These are phyloP conservation scores for Fusarium sp. DNA, from an alignment of 2,329 filamentous ascomycete genomes.

Conservation along the genomic window DNA sequence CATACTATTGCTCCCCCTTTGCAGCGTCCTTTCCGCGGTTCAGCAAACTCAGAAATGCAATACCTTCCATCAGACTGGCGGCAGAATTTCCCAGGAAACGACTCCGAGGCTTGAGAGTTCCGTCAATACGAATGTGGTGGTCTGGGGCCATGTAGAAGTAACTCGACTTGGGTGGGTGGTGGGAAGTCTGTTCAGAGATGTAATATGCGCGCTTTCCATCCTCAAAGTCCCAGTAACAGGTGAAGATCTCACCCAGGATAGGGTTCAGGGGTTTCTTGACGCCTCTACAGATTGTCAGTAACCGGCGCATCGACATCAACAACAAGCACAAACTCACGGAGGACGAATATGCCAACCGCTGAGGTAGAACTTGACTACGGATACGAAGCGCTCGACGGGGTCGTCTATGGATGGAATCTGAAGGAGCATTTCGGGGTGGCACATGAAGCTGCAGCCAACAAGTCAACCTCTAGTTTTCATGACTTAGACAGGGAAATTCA, in stretches of 20 bases:
- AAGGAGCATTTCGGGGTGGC: conserved; percentile 94
- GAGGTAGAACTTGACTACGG: conserved; percentile 97
- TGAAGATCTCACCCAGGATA: conserved; percentile 93
- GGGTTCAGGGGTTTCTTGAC: conserved; percentile 99
- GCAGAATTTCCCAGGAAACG: conserved; percentile 97
- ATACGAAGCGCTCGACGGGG: conserved; percentile 87
- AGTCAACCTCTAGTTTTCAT: conserved; percentile 12
- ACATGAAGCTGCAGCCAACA: conserved; percentile 83
- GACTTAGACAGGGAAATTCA: conserved; percentile 50
- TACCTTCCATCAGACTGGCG: conserved; percentile 97
- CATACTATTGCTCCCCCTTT: conserved; percentile 87
- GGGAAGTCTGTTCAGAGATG: conserved; percentile 96
- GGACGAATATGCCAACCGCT: conserved; percentile 99
- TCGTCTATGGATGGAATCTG: conserved; percentile 89
- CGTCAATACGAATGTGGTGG: conserved; percentile 93
- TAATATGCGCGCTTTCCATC: conserved; percentile 91
- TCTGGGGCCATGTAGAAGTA: conserved; percentile 99
- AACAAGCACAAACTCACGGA: conserved; percentile 68
- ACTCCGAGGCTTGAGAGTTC: conserved; percentile 92
- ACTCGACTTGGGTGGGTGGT: conserved; percentile 97
- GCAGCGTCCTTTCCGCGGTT: conserved; percentile 75
- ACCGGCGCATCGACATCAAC: conserved; percentile 1
- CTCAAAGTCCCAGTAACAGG: conserved; percentile 93
- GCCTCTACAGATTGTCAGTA: conserved; percentile 65
- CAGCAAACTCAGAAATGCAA: conserved; percentile 83